Evolutionary conservation across 1,284 basidiomycete genomes (phyloP), one percentile per base, ranked within the genome.

Genomic region (Cutaneotrichosporon dermatis): DNA sequence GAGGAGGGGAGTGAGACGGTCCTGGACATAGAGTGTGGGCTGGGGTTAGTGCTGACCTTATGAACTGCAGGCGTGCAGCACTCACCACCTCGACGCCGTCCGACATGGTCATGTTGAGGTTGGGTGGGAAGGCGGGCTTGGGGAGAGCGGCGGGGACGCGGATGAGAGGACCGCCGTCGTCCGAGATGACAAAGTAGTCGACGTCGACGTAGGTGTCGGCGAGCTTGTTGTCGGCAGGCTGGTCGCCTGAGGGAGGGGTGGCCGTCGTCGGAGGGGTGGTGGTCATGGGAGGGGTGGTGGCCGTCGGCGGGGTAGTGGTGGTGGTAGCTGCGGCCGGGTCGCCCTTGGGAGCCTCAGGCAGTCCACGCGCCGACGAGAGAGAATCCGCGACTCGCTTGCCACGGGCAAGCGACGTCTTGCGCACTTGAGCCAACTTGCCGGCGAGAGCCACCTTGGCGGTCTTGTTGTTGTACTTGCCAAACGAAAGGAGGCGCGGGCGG

Each of bases 1-100:
- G n/a, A 72, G 62, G 40, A 59, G 52, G 1, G 64, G 58, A 4
- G 41, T 10, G 34, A 72, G 60, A 11, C 57, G 44, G 35, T 62
- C 46, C 33, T 62, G 54, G 49, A 70, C 63, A 51, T 66, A 71
- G n/a, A 63, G 53, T 15, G 64, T 54, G 15, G 70, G 69, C 71
- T 73, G 56, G 36, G 35, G 43, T 51, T 33, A 57, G 37, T 11
- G 35, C 9, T 10, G 10, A 9, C 10, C 6, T 25, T 2, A 35
- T 25, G 6, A 16, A 51, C 49, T 10, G 35, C n/a, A n/a, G n/a
- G n/a, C n/a, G 39, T 13, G 6, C 41, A 39, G 25, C 7, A 68
- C 71, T 71, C 55, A 73, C 71, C 9, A 51, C 37, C 6, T 71
- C 57, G 13, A 13, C 13, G 15, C 54, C 51, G 6, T 25, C 58